Evolutionary conservation across 1,284 basidiomycete species (phyloP).

Genomic region (Anthracocystis walkeri): DNA sequence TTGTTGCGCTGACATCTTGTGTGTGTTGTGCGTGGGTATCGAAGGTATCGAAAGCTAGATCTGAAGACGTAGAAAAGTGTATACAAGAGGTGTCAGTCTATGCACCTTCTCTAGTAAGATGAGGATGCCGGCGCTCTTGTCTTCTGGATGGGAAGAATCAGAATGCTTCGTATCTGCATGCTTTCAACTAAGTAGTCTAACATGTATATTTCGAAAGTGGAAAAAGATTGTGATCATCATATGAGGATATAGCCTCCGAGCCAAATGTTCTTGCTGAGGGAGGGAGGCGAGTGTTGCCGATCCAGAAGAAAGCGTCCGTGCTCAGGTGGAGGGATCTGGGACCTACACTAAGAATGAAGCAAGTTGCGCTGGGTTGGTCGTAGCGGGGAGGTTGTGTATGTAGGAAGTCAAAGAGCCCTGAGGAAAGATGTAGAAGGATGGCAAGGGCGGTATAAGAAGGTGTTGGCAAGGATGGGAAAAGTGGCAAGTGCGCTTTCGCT

Average conservation of each 20-base stretch:
- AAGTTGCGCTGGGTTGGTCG: not conserved
- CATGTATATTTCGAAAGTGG: constrained; percentile 54
- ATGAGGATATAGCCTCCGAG: constrained; percentile 5
- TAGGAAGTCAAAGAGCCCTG: not conserved
- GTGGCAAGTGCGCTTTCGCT: constrained; percentile 12
- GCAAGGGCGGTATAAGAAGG: constrained; percentile 6
- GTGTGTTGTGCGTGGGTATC: not conserved
- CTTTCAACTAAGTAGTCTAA: constrained; percentile 53
- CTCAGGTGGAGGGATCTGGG: not conserved
- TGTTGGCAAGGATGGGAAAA: not conserved
- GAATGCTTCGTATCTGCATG: constrained; percentile 50
- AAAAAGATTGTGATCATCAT: constrained; percentile 54
- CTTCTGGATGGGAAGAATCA: constrained; percentile 16
- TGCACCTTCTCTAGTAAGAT: not conserved
- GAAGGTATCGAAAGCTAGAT: not conserved
- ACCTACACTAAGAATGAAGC: constrained; percentile 5
- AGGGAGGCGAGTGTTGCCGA: not conserved
- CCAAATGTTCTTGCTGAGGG: not conserved
- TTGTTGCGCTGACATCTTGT: constrained; percentile 34
- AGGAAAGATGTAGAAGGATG: not conserved
- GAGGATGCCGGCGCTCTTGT: not conserved
- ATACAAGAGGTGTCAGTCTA: constrained; percentile 12
- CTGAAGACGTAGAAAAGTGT: not conserved
- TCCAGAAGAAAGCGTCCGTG: constrained; percentile 8
- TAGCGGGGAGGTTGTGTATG: not conserved